phyloP scores from a whole-genome alignment of 208 protist genomes.

The Tritrichomonas foetus region DNA sequence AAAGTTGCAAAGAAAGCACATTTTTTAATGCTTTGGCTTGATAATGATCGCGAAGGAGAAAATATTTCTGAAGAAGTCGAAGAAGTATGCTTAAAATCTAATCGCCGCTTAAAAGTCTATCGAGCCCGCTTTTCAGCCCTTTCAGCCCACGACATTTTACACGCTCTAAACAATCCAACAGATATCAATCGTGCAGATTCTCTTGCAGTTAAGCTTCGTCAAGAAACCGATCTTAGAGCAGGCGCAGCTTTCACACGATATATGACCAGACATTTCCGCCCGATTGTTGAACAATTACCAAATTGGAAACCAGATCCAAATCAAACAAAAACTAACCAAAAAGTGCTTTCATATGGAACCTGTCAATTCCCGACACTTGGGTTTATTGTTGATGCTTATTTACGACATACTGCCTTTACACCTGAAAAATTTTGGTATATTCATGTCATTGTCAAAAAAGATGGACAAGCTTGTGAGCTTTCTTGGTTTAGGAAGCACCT shows the following conservation, averaged over 20 bases:
- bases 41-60: slow-evolving; percentile 82
- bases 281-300: too few relatives aligned
- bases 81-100: slow-evolving; percentile 57
- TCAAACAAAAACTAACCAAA: slow-evolving; percentile 33
- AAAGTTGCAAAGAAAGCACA: slow-evolving; percentile 50
- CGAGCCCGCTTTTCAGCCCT: slow-evolving; percentile 74
- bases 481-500: slow-evolving; percentile 57
- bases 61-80: slow-evolving; percentile 72
- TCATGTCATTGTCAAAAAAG: slow-evolving; percentile 62
- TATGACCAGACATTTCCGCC: slow-evolving; percentile 59
- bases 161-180: slow-evolving; percentile 48
- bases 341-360: slow-evolving; percentile 62
- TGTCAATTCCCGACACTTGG: slow-evolving; percentile 90
- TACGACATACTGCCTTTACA: neutral
- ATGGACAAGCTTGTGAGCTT: neutral
- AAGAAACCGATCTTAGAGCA: slow-evolving; percentile 78
- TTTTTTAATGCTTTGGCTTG: slow-evolving; percentile 69
- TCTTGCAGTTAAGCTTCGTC: slow-evolving; percentile 70
- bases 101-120: slow-evolving; percentile 48
- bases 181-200: slow-evolving; percentile 57
- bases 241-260: slow-evolving; percentile 78
- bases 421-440: slow-evolving; percentile 39
- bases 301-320: slow-evolving; percentile 44
- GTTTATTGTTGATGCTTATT: slow-evolving; percentile 78
- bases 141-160: slow-evolving; percentile 52